phyloP scores from a whole-genome alignment of 768 basidiomycete genomes.

The Mycena amicta region DNA sequence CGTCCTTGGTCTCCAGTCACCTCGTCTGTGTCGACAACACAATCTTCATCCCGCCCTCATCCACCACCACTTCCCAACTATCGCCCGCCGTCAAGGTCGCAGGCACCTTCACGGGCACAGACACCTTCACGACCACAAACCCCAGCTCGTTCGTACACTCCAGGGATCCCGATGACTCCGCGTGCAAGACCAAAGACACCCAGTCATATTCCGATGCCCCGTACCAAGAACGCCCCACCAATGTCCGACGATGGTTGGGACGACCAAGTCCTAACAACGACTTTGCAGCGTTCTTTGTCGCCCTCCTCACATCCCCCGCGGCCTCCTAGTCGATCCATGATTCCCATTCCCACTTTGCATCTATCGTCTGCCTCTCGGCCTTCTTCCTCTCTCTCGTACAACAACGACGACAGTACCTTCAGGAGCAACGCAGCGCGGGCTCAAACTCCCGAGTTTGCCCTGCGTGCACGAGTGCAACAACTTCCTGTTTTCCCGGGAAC shows the following conservation, averaged over 20 bases:
- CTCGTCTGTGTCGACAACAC: conserved; percentile 70
- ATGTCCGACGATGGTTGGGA: conserved; percentile 49
- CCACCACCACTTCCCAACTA: conserved; percentile 43
- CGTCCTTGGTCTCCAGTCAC: conserved; percentile 80
- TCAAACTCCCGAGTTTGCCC: conserved; percentile 69
- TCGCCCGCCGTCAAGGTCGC: conserved; percentile 36
- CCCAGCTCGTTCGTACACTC: conserved; percentile 42
- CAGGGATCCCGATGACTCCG: conserved; percentile 47
- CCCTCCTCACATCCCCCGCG: conserved; percentile 59
- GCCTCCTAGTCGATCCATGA: conserved; percentile 83
- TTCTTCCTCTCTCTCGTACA: conserved; percentile 70
- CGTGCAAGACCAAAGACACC: conserved; percentile 80
- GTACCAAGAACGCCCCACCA: conserved; percentile 47
- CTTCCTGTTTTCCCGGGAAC: conserved; percentile 55
- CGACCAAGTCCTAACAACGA: conserved; percentile 38
- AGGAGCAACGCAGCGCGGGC: conserved; percentile 48
- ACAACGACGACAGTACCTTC: conserved; percentile 53
- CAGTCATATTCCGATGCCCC: conserved; percentile 74
- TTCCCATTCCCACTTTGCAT: conserved; percentile 76
- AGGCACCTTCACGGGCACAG: conserved; percentile 21
- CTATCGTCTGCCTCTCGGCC: conserved; percentile 72
- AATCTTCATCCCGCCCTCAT: conserved; percentile 50
- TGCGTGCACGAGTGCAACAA: conserved; percentile 63
- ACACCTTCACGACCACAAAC: conserved; percentile 32
- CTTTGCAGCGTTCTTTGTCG: conserved; percentile 65